Evolutionary conservation across 108 stramenopile genomes (phyloP).

Genomic region (Skeletonema menzelii): DNA sequence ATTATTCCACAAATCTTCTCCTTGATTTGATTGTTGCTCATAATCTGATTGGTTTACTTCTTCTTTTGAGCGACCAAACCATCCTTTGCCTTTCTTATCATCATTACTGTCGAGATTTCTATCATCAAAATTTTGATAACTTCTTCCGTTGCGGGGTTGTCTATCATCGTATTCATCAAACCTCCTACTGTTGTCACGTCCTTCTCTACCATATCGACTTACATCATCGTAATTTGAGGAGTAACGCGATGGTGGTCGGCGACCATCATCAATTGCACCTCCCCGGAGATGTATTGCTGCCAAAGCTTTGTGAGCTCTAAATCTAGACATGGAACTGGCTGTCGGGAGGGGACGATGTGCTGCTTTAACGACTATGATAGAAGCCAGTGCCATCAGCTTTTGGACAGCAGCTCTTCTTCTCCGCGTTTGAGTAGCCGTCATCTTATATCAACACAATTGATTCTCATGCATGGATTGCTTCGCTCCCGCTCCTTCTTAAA

Average conservation of each 20-base stretch:
- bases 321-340: neutral
- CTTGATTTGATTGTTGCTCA: neutral
- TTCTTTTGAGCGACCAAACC: constrained; percentile 1
- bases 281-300: neutral
- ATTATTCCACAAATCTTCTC: neutral
- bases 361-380: neutral
- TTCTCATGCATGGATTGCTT: neutral
- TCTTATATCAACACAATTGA: neutral
- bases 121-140: neutral
- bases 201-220: neutral
- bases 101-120: neutral
- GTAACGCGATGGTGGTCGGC: neutral
- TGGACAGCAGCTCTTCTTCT: neutral
- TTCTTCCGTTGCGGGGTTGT: neutral
- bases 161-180: neutral
- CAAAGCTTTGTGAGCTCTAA: neutral
- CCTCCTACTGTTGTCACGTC: neutral
- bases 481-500: neutral
- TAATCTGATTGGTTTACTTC: neutral
- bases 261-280: neutral
- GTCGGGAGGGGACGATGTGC: neutral
- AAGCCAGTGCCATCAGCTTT: neutral
- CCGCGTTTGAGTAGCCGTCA: neutral
- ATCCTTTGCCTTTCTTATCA: neutral
- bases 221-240: neutral